These are phyloP conservation scores for Flaveria sonorensis DNA, from an alignment of 129 eudicot genomes.

Conservation along the genomic window DNA sequence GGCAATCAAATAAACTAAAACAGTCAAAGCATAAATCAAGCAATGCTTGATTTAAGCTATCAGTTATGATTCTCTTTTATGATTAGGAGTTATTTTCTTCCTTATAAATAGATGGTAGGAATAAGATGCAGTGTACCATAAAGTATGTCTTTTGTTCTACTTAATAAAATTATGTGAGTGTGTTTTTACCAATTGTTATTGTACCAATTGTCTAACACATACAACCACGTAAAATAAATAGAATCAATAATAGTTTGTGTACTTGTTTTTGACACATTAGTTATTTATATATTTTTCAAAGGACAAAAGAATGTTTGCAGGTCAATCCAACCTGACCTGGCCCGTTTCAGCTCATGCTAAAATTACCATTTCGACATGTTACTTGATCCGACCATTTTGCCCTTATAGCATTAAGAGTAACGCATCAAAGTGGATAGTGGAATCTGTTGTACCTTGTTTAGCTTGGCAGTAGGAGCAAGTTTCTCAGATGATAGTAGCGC, in stretches of 20 bases:
- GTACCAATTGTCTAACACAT: too few species aligned
- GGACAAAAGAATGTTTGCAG: background rate
- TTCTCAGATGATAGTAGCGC: constrained; percentile 83
- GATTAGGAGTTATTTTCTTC: too few species aligned
- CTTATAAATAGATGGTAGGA: too few species aligned
- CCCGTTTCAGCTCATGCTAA: background rate
- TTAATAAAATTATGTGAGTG: too few species aligned
- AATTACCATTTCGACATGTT: background rate
- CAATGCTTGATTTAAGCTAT: too few species aligned
- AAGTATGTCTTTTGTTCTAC: too few species aligned
- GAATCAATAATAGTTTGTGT: background rate
- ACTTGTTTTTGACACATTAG: background rate
- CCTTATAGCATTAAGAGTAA: background rate
- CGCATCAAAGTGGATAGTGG: background rate
- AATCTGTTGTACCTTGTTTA: constrained; percentile 68
- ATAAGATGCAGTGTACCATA: too few species aligned
- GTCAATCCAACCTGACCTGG: background rate
- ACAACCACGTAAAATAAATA: background rate
- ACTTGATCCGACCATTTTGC: background rate
- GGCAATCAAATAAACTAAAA: too few species aligned
- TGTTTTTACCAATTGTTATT: too few species aligned
- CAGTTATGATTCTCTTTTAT: too few species aligned
- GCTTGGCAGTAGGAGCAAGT: constrained; percentile 72
- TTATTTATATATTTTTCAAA: background rate
- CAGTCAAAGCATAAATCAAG: too few species aligned